Percentiles rank a stretch among this genome's conserved stretches.
These are phyloP conservation scores for Pholiota microspora DNA, from an alignment of 768 basidiomycete genomes.

Conservation along the genomic window DNA sequence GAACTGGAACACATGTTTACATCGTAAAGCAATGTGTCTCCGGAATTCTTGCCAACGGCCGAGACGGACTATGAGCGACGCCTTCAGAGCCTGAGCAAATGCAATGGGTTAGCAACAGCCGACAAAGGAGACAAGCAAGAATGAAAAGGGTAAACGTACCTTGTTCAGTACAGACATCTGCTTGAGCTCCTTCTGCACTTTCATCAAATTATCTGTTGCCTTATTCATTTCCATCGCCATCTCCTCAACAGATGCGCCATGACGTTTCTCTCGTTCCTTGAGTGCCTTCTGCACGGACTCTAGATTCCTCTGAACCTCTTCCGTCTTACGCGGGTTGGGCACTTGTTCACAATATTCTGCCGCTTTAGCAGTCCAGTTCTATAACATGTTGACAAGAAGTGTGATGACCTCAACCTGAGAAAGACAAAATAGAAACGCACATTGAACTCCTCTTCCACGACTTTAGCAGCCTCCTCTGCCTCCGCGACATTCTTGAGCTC, in stretches of 20 bases:
- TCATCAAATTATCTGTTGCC: constrained; percentile 56
- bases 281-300: constrained; percentile 64
- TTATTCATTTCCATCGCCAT: constrained; percentile 71
- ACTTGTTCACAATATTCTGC: constrained; percentile 57
- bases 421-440: constrained; percentile 32
- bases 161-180: constrained; percentile 65
- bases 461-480: constrained; percentile 43
- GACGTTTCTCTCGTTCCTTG: constrained; percentile 63
- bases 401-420: neutral
- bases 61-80: constrained; percentile 64
- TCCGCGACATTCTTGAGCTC: constrained; percentile 46
- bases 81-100: constrained; percentile 54
- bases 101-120: constrained; percentile 1
- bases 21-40: constrained; percentile 82
- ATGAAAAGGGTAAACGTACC: constrained; percentile 35
- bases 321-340: constrained; percentile 54
- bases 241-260: constrained; percentile 77
- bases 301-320: constrained; percentile 57
- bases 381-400: constrained; percentile 24
- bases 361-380: constrained; percentile 70
- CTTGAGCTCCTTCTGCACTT: constrained; percentile 59
- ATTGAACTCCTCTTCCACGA: constrained; percentile 60
- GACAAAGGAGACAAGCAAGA: neutral
- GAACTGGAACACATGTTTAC: constrained; percentile 78
- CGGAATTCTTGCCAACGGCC: constrained; percentile 86